Evolutionary conservation across 2,329 filamentous ascomycete genomes (phyloP), one percentile per base, ranked within the genome.

Genomic region (Phialophora macrospora): DNA sequence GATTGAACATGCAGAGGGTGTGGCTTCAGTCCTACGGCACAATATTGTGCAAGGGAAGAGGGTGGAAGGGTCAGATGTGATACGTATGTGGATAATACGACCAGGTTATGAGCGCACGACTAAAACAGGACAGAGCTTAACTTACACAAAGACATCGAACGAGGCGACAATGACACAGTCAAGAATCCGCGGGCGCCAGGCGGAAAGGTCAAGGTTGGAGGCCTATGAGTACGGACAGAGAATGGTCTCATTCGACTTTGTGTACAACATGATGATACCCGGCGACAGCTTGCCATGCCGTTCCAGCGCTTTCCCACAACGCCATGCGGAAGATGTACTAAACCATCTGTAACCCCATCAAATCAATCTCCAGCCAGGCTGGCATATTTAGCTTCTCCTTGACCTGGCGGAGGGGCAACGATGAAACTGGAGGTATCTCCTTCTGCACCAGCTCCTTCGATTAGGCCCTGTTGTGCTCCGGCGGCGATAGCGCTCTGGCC

Each of bases 161-260:
- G 92, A 70, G 93, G 95, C 61, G 91, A 98, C 79, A 99, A 99
- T 75, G 93, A 97, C 72, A 91, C 89, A 38, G 87, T 97, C 73
- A 96, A 93, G 46, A 69, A 72, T 62, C 71, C 71, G 12, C 49
- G 68, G 20, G 68, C 52, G 8, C 65, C 61, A 52, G 70, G 65
- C 28, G 68, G 70, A 17, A 66, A 65, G 54, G 66, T 72, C 44
- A 70, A 72, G 56, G 65, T 68, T 14, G 73, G 77, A 52, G 80
- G 79, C 66, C 78, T 77, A 26, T 77, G 74, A 68, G 57, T 11
- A 26, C 60, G 17, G 30, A 52, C 14, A 49, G 46, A 64, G 34
- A 49, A 49, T 34, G 17, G 60, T 28, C 22, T 61, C 32, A 34
- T 60, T 60, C 30, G 46, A 11, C 9, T 4, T 41, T 41, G 46